phyloP scores from a whole-genome alignment of 495 filamentous ascomycete genomes.

The Aspergillus taichungensis region DNA sequence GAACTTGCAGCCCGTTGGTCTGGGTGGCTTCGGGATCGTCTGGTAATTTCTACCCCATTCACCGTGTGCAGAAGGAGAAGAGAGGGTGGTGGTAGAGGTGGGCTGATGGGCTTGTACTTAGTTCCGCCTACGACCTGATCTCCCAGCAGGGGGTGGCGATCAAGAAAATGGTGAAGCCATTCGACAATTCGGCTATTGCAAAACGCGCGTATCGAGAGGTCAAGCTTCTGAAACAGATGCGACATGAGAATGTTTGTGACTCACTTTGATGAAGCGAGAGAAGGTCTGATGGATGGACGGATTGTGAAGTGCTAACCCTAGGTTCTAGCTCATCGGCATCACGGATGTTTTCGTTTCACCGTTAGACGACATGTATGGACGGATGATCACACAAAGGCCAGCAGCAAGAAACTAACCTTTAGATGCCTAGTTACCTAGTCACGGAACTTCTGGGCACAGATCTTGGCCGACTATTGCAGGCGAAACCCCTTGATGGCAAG shows the following conservation, averaged over 20 bases:
- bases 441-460: conserved; percentile 97
- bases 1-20: conserved; percentile 93
- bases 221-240: conserved; percentile 92
- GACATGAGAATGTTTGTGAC: conserved; percentile 81
- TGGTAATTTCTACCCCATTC: conserved; percentile 51
- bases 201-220: conserved; percentile 96
- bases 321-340: conserved; percentile 76
- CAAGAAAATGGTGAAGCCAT: conserved; percentile 99
- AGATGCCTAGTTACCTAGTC: conserved; percentile 70
- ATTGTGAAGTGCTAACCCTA: no score
- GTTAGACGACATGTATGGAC: conserved; percentile 86
- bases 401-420: conserved; percentile 9
- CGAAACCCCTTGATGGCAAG: conserved; percentile 91
- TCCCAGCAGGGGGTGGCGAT: conserved; percentile 89
- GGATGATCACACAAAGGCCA: not conserved
- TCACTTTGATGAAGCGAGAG: not conserved
- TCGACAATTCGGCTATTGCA: conserved; percentile 89
- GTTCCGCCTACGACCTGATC: conserved; percentile 93
- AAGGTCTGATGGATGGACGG: not conserved
- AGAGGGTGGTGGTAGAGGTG: no score
- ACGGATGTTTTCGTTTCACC: conserved; percentile 99
- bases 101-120: conserved; percentile 19
- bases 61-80: no score
- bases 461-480: conserved; percentile 86
- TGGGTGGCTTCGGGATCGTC: conserved; percentile 95